Conservation (phyloP, 352 stramenopile species). For the Globisporangium cederbergense region DNA sequence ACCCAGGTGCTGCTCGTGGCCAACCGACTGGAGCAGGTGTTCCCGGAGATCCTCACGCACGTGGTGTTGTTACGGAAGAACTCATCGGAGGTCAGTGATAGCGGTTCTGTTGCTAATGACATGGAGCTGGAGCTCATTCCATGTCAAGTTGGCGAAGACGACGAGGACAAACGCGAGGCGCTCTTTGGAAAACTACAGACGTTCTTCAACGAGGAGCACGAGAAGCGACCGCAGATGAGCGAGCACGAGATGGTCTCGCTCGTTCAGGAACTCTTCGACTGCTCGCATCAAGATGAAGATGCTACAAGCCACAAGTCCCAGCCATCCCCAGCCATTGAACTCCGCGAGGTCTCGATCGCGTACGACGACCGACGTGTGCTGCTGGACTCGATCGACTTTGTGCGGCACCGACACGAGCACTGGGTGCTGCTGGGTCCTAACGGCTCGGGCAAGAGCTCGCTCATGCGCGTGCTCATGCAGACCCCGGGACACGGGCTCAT, state of each 20-base stretch:
- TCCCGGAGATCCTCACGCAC: conserved; percentile 73
- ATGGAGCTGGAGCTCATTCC: conserved; percentile 31
- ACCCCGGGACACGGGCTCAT: conserved; percentile 46
- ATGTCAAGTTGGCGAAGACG: conserved; percentile 28
- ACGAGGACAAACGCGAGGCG: conserved; percentile 11
- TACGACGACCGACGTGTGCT: conserved; percentile 52
- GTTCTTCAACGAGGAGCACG: conserved; percentile 38
- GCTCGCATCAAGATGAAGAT: neutral
- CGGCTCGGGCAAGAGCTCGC: conserved; percentile 72
- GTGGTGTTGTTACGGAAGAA: conserved; percentile 42
- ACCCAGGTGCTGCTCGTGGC: conserved; percentile 88
- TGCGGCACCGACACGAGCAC: conserved; percentile 46
- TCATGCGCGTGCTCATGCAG: conserved; percentile 73
- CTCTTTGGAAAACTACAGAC: conserved; percentile 34
- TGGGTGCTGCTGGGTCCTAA: conserved; percentile 72
- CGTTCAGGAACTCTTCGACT: conserved; percentile 39
- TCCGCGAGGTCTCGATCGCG: conserved; percentile 54
- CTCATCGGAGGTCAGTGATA: neutral
- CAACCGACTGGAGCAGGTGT: conserved; percentile 88
- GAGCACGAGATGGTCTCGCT: conserved; percentile 30
- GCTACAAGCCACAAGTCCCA: neutral
- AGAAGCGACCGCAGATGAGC: conserved; percentile 30
- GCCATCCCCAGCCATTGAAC: conserved; percentile 25
- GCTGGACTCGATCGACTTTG: conserved; percentile 50
- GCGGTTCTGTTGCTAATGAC: neutral